Percentiles rank a stretch among this genome's conserved stretches.
Conservation (phyloP, 2,329 filamentous ascomycete species). For the Stromatinia cepivora region DNA sequence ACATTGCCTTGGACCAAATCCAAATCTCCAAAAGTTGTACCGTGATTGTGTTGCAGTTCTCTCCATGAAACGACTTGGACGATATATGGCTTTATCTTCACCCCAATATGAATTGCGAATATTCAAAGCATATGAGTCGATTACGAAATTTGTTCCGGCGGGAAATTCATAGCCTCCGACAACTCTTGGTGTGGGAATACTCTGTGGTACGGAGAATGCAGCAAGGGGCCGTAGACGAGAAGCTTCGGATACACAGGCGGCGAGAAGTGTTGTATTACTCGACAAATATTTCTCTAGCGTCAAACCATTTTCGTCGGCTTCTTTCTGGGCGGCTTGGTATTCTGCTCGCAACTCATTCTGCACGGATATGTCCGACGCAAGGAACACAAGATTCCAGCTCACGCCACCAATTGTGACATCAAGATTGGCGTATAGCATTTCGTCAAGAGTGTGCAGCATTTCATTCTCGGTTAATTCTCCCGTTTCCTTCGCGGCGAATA, state of each 20-base stretch:
- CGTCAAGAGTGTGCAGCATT: slow-evolving; percentile 48
- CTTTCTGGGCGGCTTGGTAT: slow-evolving; percentile 1
- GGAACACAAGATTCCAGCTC: slow-evolving; percentile 47
- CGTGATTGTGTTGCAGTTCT: slow-evolving; percentile 32
- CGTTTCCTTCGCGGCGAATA: slow-evolving; percentile 29
- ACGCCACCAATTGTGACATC: slow-evolving; percentile 48
- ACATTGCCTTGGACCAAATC: slow-evolving; percentile 48
- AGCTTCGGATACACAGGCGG: slow-evolving; percentile 45
- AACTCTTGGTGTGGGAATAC: slow-evolving; percentile 41
- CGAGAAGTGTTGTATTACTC: slow-evolving; percentile 36
- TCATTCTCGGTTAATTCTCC: slow-evolving; percentile 38
- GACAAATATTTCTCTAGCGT: slow-evolving; percentile 35
- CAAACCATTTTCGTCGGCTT: slow-evolving; percentile 3
- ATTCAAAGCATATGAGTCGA: slow-evolving; percentile 49
- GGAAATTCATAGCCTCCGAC: slow-evolving; percentile 44
- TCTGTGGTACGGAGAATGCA: slow-evolving; percentile 47
- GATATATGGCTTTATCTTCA: slow-evolving; percentile 40
- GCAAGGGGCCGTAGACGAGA: slow-evolving; percentile 26
- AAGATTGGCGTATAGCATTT: slow-evolving; percentile 50
- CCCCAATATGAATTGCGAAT: slow-evolving; percentile 45
- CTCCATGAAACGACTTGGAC: slow-evolving; percentile 41
- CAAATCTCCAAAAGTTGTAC: slow-evolving; percentile 49
- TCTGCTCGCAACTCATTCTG: slow-evolving; percentile 33
- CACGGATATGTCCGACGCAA: slow-evolving; percentile 43
- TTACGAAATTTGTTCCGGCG: slow-evolving; percentile 44